Evolutionary conservation across 2,329 filamentous ascomycete genomes (phyloP).

Genomic region (Magnaporthales sp.): DNA sequence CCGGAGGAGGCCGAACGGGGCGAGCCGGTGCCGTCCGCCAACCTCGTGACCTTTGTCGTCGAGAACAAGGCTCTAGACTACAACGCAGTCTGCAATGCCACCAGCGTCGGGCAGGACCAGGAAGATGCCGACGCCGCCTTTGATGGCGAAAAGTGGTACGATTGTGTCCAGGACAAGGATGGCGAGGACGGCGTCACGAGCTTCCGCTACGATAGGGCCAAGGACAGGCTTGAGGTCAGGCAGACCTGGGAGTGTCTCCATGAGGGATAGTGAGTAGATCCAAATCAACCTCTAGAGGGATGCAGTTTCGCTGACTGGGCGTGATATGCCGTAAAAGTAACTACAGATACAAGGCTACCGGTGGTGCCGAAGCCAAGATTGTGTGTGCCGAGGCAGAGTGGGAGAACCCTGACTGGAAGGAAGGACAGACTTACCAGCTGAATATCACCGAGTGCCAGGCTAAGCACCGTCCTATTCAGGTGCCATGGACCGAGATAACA

Average conservation of each 20-base stretch:
- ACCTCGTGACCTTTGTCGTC: slow-evolving; percentile 1
- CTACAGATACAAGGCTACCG: background rate
- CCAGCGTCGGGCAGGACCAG: background rate
- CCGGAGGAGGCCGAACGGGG: background rate
- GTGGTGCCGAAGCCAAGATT: background rate
- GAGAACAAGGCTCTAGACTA: slow-evolving; percentile 1
- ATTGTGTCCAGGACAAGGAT: slow-evolving; percentile 2
- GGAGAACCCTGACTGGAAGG: slow-evolving; percentile 3
- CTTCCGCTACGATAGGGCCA: slow-evolving; percentile 3
- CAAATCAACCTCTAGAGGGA: background rate
- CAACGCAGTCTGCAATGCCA: slow-evolving; percentile 1
- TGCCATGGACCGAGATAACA: background rate
- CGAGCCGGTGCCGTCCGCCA: background rate
- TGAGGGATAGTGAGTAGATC: background rate
- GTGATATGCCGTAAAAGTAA: background rate
- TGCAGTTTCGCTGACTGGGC: background rate
- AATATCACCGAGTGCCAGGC: background rate
- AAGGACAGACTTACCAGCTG: background rate
- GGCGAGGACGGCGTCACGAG: background rate
- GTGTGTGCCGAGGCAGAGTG: background rate
- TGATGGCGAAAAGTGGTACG: slow-evolving; percentile 5
- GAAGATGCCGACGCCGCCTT: background rate
- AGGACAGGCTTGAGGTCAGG: background rate
- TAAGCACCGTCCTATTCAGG: background rate
- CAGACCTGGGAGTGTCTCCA: slow-evolving; percentile 4